phyloP scores from a whole-genome alignment of 768 basidiomycete genomes.

The Coprinopsis strossmayeri region DNA sequence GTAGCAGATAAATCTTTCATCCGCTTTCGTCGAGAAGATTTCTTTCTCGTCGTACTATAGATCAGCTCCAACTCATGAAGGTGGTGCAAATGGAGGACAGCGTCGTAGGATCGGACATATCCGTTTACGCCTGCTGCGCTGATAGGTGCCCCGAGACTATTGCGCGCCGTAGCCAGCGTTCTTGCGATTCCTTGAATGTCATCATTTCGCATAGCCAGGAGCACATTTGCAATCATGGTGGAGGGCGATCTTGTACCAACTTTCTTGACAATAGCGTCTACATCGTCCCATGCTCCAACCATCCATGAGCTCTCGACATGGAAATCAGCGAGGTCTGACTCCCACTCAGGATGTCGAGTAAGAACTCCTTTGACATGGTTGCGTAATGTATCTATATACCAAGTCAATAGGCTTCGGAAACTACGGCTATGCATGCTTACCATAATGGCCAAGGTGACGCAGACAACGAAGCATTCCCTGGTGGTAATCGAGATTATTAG shows the following conservation, averaged over 20 bases:
- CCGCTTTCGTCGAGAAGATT: slow-evolving; percentile 29
- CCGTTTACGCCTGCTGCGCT: slow-evolving; percentile 73
- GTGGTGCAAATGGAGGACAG: slow-evolving; percentile 77
- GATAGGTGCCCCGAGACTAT: slow-evolving; percentile 72
- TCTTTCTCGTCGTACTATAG: slow-evolving; percentile 32
- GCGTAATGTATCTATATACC: slow-evolving; percentile 73
- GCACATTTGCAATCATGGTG: slow-evolving; percentile 68
- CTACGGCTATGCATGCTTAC: slow-evolving; percentile 37
- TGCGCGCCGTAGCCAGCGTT: slow-evolving; percentile 59
- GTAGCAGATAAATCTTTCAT: slow-evolving; percentile 39
- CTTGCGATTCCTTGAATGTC: slow-evolving; percentile 38
- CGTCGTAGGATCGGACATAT: slow-evolving; percentile 84
- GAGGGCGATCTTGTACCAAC: slow-evolving; percentile 50
- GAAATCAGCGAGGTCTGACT: slow-evolving; percentile 66
- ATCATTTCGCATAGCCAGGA: slow-evolving; percentile 69
- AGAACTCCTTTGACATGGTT: slow-evolving; percentile 93
- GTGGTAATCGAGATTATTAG: slow-evolving; percentile 85
- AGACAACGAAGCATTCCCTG: slow-evolving; percentile 87
- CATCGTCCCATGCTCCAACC: slow-evolving; percentile 88
- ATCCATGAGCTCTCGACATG: slow-evolving; percentile 95
- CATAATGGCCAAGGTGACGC: slow-evolving; percentile 94
- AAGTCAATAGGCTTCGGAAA: slow-evolving; percentile 4
- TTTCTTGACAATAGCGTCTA: slow-evolving; percentile 51
- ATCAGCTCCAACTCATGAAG: slow-evolving; percentile 81
- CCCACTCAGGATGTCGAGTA: slow-evolving; percentile 81